A percentile compares a stretch with the other conserved stretches of the same genome.
phyloP scores from a whole-genome alignment of 2,329 filamentous ascomycete species.

The Pseudodiploospora longispora region DNA sequence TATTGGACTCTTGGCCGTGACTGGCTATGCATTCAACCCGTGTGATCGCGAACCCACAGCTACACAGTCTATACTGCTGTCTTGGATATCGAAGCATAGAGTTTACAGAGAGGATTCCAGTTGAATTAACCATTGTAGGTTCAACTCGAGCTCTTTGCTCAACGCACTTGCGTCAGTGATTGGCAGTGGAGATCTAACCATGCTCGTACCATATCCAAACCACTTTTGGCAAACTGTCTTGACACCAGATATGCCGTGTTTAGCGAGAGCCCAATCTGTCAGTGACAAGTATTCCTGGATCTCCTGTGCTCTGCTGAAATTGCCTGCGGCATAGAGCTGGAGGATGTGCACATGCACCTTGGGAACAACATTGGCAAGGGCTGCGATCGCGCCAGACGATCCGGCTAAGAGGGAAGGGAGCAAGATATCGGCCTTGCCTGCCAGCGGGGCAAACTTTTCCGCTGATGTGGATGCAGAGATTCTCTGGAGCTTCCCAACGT shows the following conservation, averaged over 20 bases:
- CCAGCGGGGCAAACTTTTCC: conserved; percentile 23
- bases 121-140: conserved; percentile 13
- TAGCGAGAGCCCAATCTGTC: conserved; percentile 21
- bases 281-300: conserved; percentile 25
- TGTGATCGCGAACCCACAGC: too few species aligned
- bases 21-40: too few species aligned
- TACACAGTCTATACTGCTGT: too few species aligned
- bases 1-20: too few species aligned
- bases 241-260: conserved; percentile 20
- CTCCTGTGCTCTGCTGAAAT: conserved; percentile 24
- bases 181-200: conserved; percentile 18
- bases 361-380: conserved; percentile 31
- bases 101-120: conserved; percentile 13
- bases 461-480: conserved; percentile 34
- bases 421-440: conserved; percentile 34
- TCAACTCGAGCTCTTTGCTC: conserved; percentile 13
- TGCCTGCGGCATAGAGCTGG: conserved; percentile 23
- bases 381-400: conserved; percentile 33
- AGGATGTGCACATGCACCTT: conserved; percentile 28
- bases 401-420: conserved; percentile 31
- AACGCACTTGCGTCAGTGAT: conserved; percentile 13
- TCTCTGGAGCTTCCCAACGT: conserved; percentile 52
- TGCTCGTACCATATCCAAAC: conserved; percentile 11
- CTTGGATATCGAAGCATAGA: neutral
- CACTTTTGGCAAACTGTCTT: conserved; percentile 18